Evolutionary conservation across 2,329 filamentous ascomycete genomes (phyloP), one percentile per base, ranked within the genome.

Genomic region (Penicillium sp.): DNA sequence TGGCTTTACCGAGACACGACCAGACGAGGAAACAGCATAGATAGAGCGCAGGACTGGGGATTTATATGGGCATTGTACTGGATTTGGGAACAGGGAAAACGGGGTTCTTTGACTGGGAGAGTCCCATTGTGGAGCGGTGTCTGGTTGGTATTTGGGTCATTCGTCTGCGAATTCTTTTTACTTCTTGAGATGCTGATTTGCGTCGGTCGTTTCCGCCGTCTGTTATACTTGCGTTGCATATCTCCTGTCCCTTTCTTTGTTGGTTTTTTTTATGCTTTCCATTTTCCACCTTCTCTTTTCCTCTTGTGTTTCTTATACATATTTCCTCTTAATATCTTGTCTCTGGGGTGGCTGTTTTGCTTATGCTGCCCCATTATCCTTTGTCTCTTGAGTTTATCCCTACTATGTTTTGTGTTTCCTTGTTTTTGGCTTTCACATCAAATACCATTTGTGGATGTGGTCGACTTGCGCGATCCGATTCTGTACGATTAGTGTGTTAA

Each of bases 1-100:
- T 60, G 59, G 64, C 54, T 65, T 51, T 67, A 63, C 60, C 65
- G 64, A 66, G 66, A 67, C 65, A 66, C 64, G 66, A 67, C 63
- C 66, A 63, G 65, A 68, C 61, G 66, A 68, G 60, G 63, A 68
- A 63, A 64, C 59, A 66, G 61, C 63, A 64, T 66, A 62, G 58
- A 66, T 61, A 66, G 61, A 64, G 63, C 63, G 61, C 53, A 53
- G 60, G 58, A 60, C 43, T 51, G 43, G 55, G 61, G 61, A 40
- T 51, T 58, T 59, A 61, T 60, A 60, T 57, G 61, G 61, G 59
- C 58, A 64, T 64, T 61, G 58, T 59, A 61, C 55, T 58, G 63
- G 61, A 56, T 63, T 58, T 66, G 58, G 63, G 60, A 60, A 60
- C 54, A 50, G 58, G 62, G 36, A 31, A 41, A 58, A 47, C 55